phyloP scores from a whole-genome alignment of 768 basidiomycete genomes.

The Gloeostereum incarnatum region DNA sequence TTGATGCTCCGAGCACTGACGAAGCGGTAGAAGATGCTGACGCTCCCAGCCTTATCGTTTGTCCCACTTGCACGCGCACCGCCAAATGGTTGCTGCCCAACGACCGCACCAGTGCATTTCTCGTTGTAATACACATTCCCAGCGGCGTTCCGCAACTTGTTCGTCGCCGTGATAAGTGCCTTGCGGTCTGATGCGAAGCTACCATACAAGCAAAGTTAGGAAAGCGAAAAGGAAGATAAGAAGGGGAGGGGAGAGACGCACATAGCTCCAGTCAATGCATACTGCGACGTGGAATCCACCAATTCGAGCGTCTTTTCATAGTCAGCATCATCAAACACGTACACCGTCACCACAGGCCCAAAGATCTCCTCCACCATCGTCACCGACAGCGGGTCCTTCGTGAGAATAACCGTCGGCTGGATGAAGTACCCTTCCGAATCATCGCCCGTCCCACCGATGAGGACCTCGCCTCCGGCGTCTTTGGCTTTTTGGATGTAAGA shows the following conservation, averaged over 20 bases:
- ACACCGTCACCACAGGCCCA: conserved; percentile 90
- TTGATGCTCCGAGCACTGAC: conserved; percentile 90
- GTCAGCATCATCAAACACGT: conserved; percentile 80
- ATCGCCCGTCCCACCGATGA: conserved; percentile 82
- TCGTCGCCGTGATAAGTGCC: conserved; percentile 72
- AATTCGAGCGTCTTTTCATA: conserved; percentile 83
- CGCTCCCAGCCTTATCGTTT: conserved; percentile 95
- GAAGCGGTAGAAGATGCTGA: conserved; percentile 64
- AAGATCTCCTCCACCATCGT: conserved; percentile 97
- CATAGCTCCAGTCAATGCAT: conserved; percentile 95
- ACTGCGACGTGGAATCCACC: conserved; percentile 78
- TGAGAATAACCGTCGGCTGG: conserved; percentile 90
- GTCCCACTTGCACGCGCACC: conserved; percentile 90
- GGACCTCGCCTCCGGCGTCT: conserved; percentile 79
- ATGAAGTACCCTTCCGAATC: conserved; percentile 91
- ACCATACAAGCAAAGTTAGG: conserved; percentile 5
- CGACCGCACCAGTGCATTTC: conserved; percentile 96
- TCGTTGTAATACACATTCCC: conserved; percentile 99
- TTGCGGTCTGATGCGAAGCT: conserved; percentile 82
- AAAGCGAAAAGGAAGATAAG: conserved; percentile 6
- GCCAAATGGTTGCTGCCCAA: conserved; percentile 97
- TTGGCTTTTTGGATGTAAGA: conserved; percentile 83
- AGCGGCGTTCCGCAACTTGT: conserved; percentile 80
- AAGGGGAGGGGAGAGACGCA: conserved; percentile 25
- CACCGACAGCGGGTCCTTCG: conserved; percentile 79